phyloP scores from a whole-genome alignment of 2,329 filamentous ascomycete species.

The Pyrenochaeta sp. region DNA sequence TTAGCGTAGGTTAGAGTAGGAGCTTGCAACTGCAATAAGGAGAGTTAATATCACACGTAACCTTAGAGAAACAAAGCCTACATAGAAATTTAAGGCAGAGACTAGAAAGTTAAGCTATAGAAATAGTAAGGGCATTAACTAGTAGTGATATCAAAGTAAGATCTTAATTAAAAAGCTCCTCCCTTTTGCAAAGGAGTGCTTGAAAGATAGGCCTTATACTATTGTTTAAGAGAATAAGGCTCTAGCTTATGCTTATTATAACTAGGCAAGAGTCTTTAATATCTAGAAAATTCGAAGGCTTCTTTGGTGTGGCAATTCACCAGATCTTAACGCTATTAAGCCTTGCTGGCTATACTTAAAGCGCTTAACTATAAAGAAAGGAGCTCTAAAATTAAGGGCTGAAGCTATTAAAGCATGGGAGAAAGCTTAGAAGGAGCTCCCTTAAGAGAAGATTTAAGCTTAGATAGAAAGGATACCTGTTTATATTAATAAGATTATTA shows the following conservation, averaged over 20 bases:
- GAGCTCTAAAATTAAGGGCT: slow-evolving; percentile 8
- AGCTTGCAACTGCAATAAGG: slow-evolving; percentile 11
- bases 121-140: slow-evolving; percentile 11
- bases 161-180: slow-evolving; percentile 14
- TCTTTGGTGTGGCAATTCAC: slow-evolving; percentile 15
- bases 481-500: slow-evolving; percentile 19
- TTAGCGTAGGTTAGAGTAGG: slow-evolving; percentile 11
- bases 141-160: slow-evolving; percentile 8
- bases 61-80: slow-evolving; percentile 6
- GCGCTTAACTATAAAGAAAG: slow-evolving; percentile 14
- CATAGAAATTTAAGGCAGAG: slow-evolving; percentile 11
- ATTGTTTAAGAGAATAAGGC: slow-evolving; percentile 20
- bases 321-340: slow-evolving; percentile 17
- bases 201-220: slow-evolving; percentile 7
- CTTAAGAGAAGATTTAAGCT: slow-evolving; percentile 14
- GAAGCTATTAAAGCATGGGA: slow-evolving; percentile 3
- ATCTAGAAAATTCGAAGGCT: slow-evolving; percentile 5
- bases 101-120: slow-evolving; percentile 16
- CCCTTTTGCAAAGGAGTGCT: slow-evolving; percentile 15
- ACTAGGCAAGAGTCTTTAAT: not conserved
- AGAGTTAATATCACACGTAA: slow-evolving; percentile 6
- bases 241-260: slow-evolving; percentile 7
- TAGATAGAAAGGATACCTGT: slow-evolving; percentile 20
- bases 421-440: slow-evolving; percentile 8
- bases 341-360: slow-evolving; percentile 12